Conservation (phyloP, 129 eudicot species). For the Rutidosis leptorrhynchoides region DNA sequence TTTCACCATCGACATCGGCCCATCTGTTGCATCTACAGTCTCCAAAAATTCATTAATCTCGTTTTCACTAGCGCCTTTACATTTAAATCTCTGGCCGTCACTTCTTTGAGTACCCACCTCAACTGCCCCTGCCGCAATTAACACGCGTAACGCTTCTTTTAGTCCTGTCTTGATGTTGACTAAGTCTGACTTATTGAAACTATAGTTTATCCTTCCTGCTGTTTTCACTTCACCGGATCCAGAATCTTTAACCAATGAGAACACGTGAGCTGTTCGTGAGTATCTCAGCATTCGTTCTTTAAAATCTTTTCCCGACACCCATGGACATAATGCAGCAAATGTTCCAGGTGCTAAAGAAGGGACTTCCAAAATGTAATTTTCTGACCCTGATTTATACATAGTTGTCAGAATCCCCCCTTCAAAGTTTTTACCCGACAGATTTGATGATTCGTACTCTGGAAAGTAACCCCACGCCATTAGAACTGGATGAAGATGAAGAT, state of each 20-base stretch:
- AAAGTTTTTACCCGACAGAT: constrained; percentile 45
- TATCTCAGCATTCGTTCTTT: constrained; percentile 62
- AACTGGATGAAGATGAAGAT: constrained; percentile 83
- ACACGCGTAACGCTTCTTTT: constrained; percentile 49
- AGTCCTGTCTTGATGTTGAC: constrained; percentile 57
- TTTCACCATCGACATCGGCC: constrained; percentile 55
- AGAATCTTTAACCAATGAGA: constrained; percentile 58
- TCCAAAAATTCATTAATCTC: constrained; percentile 65
- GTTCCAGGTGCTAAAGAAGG: constrained; percentile 64
- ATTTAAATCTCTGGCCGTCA: constrained; percentile 55
- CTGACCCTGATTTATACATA: constrained; percentile 41
- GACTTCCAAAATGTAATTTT: constrained; percentile 55
- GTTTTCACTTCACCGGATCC: constrained; percentile 66
- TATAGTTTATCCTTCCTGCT: constrained; percentile 50
- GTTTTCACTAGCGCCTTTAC: constrained; percentile 43
- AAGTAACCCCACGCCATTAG: constrained; percentile 96
- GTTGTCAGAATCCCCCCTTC: constrained; percentile 84
- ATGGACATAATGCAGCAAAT: constrained; percentile 61
- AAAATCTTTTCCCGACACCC: constrained; percentile 58
- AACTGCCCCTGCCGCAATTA: constrained; percentile 82
- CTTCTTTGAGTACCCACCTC: constrained; percentile 87
- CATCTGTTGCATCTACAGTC: constrained; percentile 46
- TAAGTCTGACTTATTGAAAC: constrained; percentile 31
- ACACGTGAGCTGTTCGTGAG: constrained; percentile 64
- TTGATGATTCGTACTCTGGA: constrained; percentile 45